Conservation (phyloP, 1,284 basidiomycete species). For the Ganoderma boninense region DNA sequence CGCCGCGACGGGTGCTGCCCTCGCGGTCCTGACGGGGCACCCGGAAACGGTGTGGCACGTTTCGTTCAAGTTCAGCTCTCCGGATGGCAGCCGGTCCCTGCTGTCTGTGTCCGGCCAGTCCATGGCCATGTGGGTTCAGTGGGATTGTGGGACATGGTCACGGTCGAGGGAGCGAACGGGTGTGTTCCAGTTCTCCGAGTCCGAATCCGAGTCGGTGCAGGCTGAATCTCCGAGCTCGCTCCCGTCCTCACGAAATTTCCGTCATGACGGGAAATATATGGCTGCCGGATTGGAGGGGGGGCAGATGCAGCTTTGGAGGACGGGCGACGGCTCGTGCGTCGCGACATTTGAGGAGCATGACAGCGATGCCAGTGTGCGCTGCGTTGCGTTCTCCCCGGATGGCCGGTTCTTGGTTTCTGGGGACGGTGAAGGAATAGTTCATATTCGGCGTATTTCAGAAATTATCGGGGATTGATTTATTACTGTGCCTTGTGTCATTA, state of each 20-base stretch:
- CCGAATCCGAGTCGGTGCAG: too few species aligned
- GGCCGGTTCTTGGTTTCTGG: not conserved
- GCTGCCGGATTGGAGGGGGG: not conserved
- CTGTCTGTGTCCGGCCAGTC: not conserved
- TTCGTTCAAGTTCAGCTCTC: not conserved
- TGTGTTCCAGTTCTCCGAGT: not conserved
- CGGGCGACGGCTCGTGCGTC: not conserved
- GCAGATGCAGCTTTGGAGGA: not conserved
- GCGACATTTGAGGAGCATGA: not conserved
- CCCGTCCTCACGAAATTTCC: too few species aligned
- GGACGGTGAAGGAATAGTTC: not conserved
- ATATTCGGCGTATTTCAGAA: not conserved
- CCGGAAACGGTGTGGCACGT: not conserved
- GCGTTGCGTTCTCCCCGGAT: not conserved
- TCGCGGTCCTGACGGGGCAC: not conserved
- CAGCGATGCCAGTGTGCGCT: not conserved
- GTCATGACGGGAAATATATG: not conserved
- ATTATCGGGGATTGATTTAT: not conserved
- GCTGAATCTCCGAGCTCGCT: too few species aligned
- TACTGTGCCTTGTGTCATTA: too few species aligned
- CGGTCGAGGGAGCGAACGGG: not conserved
- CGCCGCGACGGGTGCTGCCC: not conserved
- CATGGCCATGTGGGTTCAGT: not conserved
- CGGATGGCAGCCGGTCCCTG: not conserved
- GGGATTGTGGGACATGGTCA: not conserved